Evolutionary conservation across 768 basidiomycete genomes (phyloP), one percentile per base, ranked within the genome.

Genomic region (Harrya chromipes): DNA sequence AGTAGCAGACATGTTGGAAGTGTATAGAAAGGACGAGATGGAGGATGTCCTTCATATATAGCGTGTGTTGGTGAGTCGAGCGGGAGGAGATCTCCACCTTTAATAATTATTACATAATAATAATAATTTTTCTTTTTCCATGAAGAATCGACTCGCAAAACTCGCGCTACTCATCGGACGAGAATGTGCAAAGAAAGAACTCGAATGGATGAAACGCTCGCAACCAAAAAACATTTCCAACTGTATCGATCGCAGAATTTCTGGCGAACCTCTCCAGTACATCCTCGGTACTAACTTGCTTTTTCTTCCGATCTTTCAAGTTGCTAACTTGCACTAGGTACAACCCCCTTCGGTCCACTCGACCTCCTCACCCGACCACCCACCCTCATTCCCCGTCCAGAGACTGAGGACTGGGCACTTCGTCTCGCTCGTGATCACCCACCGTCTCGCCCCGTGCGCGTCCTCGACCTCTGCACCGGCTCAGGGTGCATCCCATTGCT

Each of bases 391-490:
- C 95, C 95, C 12, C 86, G 95, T 13, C 90, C 94, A 38, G 95
- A 99, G 69, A 99, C 95, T 0, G 92, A 97, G 62, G 70, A 91
- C 55, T 90, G 88, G 87, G 74, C 84, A 7, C 65, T 81, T 9
- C 76, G 74, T 43, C 78, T 93, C 47, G 76, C 84, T 23, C 70
- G 76, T 12, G 52, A 66, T 3, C 74, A 75, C 8, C 63, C 67
- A 14, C 41, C 33, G 4, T 17, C 38, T 6, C 47, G 53, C 6
- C 70, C 70, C 0, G 23, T 76, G 14, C 72, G 71, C 26, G 68
- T 94, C 23, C 74, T 97, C 27, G 95, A 99, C 70, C 81, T 98
- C 39, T 93, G 94, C 66, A 95, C 94, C 6, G 95, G 95, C 40
- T 82, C 91, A 0, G 95, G 89, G 13, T 94, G 93, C 65, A 94